Percentiles rank a stretch among this genome's conserved stretches.
phyloP scores from a whole-genome alignment of 2,329 filamentous ascomycete genomes.

The Verticillium isaacii region DNA sequence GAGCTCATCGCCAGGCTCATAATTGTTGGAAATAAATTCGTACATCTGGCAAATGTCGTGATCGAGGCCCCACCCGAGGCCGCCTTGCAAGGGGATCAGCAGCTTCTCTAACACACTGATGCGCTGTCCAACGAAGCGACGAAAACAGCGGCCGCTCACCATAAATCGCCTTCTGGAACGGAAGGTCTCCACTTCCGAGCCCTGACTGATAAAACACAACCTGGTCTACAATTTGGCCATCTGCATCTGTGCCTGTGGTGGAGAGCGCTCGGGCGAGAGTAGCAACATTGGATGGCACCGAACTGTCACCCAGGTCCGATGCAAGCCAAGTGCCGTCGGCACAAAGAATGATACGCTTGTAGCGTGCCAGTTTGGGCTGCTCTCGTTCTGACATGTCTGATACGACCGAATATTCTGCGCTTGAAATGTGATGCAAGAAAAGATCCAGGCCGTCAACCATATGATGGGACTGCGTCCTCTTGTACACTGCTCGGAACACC shows the following conservation, averaged over 20 bases:
- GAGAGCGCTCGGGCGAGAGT: not conserved
- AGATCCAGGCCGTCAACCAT: not conserved
- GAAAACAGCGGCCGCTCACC: not conserved
- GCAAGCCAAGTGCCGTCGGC: constrained; percentile 9
- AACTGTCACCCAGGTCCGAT: constrained; percentile 1
- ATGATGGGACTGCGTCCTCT: not conserved
- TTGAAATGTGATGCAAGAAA: not conserved
- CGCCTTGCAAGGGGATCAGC: not conserved
- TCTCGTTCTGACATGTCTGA: not conserved
- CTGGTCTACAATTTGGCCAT: not conserved
- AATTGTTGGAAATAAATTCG: constrained; percentile 32
- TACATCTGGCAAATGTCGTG: constrained; percentile 23
- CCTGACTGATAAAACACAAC: not conserved
- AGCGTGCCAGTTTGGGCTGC: not conserved
- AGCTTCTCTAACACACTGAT: not conserved
- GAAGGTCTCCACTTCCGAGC: not conserved
- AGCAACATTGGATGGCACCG: constrained; percentile 7
- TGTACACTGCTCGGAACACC: not conserved
- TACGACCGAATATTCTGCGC: not conserved
- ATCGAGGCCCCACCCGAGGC: not conserved
- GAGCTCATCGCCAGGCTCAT: constrained; percentile 28
- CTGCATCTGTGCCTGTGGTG: not conserved
- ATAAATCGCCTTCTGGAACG: not conserved
- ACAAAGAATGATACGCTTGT: constrained; percentile 9
- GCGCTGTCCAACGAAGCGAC: not conserved